Evolutionary conservation across 371 early-diverging fungal species (phyloP).

Genomic region (Rhizopus microsporus): DNA sequence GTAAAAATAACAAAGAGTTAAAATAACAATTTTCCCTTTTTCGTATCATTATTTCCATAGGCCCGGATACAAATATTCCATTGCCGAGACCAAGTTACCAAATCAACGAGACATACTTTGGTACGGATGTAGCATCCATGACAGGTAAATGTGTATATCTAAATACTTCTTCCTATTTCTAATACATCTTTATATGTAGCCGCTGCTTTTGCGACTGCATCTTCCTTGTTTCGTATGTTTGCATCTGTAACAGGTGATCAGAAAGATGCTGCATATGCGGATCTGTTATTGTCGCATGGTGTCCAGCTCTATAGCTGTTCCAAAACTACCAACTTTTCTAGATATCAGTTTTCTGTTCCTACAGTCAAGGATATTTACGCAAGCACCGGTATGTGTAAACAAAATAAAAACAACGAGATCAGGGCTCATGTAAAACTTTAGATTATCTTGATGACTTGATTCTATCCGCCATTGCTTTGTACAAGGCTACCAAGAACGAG

Average conservation of each 20-base stretch:
- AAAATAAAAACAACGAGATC: background rate
- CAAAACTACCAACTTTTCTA: conserved; percentile 24
- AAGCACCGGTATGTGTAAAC: conserved; percentile 24
- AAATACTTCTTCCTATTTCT: background rate
- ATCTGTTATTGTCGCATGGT: conserved; percentile 41
- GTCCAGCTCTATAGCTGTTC: conserved; percentile 37
- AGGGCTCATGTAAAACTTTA: background rate
- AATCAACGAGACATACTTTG: conserved; percentile 43
- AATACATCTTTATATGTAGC: conserved; percentile 21
- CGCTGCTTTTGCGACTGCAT: conserved; percentile 53
- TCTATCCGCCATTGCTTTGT: conserved; percentile 52
- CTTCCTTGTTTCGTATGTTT: conserved; percentile 38
- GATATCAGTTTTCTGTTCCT: conserved; percentile 45
- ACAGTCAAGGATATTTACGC: conserved; percentile 30
- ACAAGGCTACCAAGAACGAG: conserved; percentile 38
- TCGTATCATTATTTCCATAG: conserved; percentile 3
- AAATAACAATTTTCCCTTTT: no score
- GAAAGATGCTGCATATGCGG: conserved; percentile 42
- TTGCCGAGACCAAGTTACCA: conserved; percentile 43
- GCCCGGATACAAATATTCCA: conserved; percentile 35
- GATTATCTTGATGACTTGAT: conserved; percentile 49
- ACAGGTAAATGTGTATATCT: conserved; percentile 18
- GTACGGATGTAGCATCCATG: conserved; percentile 54
- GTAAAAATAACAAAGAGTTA: background rate
- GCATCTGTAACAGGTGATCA: conserved; percentile 21